phyloP scores from a whole-genome alignment of 1,284 basidiomycete species.

The Veloporphyrellus conicus region DNA sequence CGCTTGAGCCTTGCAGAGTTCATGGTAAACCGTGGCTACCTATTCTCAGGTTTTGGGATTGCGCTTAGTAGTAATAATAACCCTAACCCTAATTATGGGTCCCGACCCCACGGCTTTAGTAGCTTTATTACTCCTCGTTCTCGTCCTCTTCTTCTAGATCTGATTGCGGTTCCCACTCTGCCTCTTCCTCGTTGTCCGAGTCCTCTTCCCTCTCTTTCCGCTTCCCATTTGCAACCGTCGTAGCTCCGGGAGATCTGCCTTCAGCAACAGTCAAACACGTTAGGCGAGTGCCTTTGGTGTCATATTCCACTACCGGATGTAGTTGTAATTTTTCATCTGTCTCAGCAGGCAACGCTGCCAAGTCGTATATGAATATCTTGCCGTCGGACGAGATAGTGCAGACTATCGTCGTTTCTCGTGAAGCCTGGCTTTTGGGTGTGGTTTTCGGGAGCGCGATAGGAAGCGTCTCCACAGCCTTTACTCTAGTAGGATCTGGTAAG shows the following conservation, averaged over 20 bases:
- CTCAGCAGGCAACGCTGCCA: conserved; percentile 44
- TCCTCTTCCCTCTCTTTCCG: conserved; percentile 36
- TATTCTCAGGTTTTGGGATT: too few species aligned
- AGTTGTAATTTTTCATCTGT: conserved; percentile 39
- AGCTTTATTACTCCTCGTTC: too few species aligned
- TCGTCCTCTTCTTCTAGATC: conserved; percentile 14
- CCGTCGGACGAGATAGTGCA: conserved; percentile 83
- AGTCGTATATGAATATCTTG: conserved; percentile 74
- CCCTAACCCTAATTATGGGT: conserved; percentile 23
- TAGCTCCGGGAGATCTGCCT: conserved; percentile 20
- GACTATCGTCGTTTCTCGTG: conserved; percentile 48
- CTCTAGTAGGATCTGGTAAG: conserved; percentile 38
- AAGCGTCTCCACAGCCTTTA: conserved; percentile 68
- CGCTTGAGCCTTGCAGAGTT: conserved; percentile 60
- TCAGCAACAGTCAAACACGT: conserved; percentile 76
- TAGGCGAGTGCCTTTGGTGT: conserved; percentile 79
- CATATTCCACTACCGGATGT: conserved; percentile 61
- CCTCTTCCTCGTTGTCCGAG: conserved; percentile 30
- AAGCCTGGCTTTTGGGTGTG: conserved; percentile 10
- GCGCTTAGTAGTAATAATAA: neutral
- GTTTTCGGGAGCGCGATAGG: conserved; percentile 48
- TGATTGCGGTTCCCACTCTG: conserved; percentile 25
- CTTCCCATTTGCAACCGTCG: conserved; percentile 31
- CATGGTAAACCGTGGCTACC: conserved; percentile 36
- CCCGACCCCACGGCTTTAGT: too few species aligned